Conservation (phyloP, 1,139 yeast genomes). For the Trichomonascaceae sp. region DNA sequence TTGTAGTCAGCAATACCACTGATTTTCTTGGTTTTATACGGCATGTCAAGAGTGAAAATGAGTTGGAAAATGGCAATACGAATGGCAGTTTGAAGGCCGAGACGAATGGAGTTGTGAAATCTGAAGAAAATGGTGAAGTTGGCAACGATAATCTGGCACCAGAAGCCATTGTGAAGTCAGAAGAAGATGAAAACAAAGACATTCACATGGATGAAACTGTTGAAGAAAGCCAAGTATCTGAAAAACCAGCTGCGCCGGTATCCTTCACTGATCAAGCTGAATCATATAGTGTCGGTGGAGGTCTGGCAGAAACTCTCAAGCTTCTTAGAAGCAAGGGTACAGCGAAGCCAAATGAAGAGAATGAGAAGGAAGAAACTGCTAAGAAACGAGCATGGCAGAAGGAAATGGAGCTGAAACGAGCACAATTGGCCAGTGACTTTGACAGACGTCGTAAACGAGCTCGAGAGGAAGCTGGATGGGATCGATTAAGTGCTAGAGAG, state of each 20-base stretch:
- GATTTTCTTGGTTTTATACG: constrained; percentile 19
- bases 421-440: constrained; percentile 28
- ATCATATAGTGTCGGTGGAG: constrained; percentile 40
- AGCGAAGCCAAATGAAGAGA: constrained; percentile 26
- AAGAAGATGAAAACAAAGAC: neutral
- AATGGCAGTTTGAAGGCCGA: constrained; percentile 9
- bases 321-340: constrained; percentile 46
- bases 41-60: constrained; percentile 9
- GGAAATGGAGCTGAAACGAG: constrained; percentile 17
- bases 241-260: constrained; percentile 5
- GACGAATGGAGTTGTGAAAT: neutral
- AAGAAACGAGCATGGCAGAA: constrained; percentile 28
- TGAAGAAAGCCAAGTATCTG: neutral
- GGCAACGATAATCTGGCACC: neutral
- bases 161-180: neutral
- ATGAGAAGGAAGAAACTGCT: constrained; percentile 20
- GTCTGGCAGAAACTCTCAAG: constrained; percentile 53
- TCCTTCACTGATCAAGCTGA: constrained; percentile 14
- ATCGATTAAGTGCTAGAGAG: constrained; percentile 31
- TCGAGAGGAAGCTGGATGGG: constrained; percentile 25
- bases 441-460: constrained; percentile 33
- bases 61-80: neutral
- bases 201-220: neutral
- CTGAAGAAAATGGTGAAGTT: neutral
- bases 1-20: constrained; percentile 18